These are phyloP conservation scores for Mortierella sp. DNA, from an alignment of 371 early-diverging fungal genomes.

Conservation along the genomic window DNA sequence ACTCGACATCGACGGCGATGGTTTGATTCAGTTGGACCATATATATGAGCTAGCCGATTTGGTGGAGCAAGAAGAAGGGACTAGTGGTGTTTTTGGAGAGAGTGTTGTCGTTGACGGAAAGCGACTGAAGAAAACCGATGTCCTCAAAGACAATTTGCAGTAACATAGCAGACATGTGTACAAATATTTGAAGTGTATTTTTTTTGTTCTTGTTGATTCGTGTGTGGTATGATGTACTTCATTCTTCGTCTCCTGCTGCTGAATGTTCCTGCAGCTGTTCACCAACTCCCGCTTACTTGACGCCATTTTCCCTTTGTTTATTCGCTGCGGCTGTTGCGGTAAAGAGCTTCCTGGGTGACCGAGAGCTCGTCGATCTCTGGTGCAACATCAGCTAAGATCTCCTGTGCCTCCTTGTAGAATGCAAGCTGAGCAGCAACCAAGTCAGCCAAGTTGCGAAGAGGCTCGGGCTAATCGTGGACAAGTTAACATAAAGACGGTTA, in stretches of 20 bases:
- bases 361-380: conserved; percentile 95
- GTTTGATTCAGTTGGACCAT: conserved; percentile 55
- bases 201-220: background rate
- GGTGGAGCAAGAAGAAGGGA: conserved; percentile 50
- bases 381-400: conserved; percentile 80
- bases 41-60: conserved; percentile 44
- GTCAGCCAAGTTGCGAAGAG: conserved; percentile 85
- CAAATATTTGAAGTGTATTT: conserved; percentile 2
- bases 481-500: background rate
- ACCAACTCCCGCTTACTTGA: background rate
- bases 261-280: background rate
- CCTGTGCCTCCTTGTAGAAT: conserved; percentile 88
- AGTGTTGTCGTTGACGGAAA: background rate
- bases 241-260: background rate
- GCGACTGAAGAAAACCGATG: background rate
- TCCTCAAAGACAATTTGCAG: background rate
- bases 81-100: conserved; percentile 46
- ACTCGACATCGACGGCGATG: conserved; percentile 69
- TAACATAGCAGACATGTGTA: background rate
- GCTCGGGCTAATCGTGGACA: conserved; percentile 77
- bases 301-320: conserved; percentile 8
- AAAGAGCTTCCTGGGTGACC: conserved; percentile 90
- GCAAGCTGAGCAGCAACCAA: conserved; percentile 88
- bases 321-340: conserved; percentile 71
- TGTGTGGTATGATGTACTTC: background rate